These are phyloP conservation scores for Crithidia acanthocephali DNA, from an alignment of 208 protist genomes.

Conservation along the genomic window DNA sequence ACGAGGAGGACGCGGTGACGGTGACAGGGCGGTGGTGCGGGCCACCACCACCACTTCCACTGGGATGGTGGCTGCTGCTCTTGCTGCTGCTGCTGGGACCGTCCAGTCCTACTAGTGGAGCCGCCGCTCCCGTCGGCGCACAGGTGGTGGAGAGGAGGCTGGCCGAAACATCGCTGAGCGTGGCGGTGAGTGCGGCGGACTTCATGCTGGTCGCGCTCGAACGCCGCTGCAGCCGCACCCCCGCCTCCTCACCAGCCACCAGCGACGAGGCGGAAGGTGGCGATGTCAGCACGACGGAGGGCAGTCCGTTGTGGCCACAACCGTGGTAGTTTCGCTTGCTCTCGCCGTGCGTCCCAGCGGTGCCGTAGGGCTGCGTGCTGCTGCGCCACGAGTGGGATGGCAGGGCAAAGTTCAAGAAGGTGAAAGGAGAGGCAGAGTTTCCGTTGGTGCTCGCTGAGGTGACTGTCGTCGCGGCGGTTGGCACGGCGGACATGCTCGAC, in stretches of 20 bases:
- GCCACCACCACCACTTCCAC: no score
- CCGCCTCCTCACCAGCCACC: slow-evolving; percentile 7
- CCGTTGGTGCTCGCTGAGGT: neutral
- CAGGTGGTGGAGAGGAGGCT: slow-evolving; percentile 38
- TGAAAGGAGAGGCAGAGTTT: neutral
- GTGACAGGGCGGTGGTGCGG: neutral
- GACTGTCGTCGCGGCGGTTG: neutral
- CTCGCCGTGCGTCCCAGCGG: neutral
- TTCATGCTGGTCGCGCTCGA: slow-evolving; percentile 20
- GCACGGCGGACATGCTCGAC: neutral
- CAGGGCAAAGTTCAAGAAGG: slow-evolving; percentile 23
- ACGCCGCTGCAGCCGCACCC: slow-evolving; percentile 7
- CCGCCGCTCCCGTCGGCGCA: slow-evolving; percentile 1
- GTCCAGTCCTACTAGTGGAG: neutral
- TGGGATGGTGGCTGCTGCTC: neutral
- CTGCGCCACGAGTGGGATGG: slow-evolving; percentile 23
- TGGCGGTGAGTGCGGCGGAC: slow-evolving; percentile 12
- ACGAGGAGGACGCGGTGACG: neutral
- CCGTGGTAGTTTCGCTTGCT: neutral
- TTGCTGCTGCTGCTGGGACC: slow-evolving; percentile 14
- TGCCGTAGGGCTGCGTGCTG: slow-evolving; percentile 18
- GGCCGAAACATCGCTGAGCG: slow-evolving; percentile 36
- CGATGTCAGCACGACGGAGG: neutral
- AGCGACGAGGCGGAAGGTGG: neutral
- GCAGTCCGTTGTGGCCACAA: neutral